A percentile compares a stretch with the other conserved stretches of the same genome.
phyloP scores from a whole-genome alignment of 331 rosid genomes.

The Acacia pycnantha region DNA sequence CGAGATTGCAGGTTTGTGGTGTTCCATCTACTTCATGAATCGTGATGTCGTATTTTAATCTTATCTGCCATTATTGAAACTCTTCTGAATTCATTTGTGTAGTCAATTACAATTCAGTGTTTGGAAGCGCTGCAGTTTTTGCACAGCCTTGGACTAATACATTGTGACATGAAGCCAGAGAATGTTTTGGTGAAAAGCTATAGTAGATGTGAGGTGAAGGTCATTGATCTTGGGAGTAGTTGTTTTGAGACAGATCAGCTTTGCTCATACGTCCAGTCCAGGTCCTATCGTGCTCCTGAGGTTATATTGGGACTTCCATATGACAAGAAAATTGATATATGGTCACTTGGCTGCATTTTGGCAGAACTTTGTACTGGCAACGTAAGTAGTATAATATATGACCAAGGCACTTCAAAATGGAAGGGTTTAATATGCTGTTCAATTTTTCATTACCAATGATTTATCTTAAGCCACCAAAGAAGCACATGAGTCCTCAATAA shows the following conservation, averaged over 20 bases:
- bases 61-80: background rate
- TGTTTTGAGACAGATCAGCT: slow-evolving; percentile 99
- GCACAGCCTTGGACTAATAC: slow-evolving; percentile 94
- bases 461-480: background rate
- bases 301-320: slow-evolving; percentile 96
- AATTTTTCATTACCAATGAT: background rate
- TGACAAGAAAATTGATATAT: slow-evolving; percentile 93
- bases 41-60: slow-evolving; percentile 12
- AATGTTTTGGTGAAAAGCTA: slow-evolving; percentile 97
- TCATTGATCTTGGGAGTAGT: slow-evolving; percentile 99
- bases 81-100: slow-evolving; percentile 35
- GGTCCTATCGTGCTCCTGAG: slow-evolving; percentile 99
- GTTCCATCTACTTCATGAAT: slow-evolving; percentile 11
- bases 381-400: slow-evolving; percentile 55
- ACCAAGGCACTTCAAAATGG: slow-evolving; percentile 8
- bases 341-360: slow-evolving; percentile 99
- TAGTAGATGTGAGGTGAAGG: slow-evolving; percentile 98
- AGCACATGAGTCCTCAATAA: background rate
- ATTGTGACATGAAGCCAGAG: slow-evolving; percentile 98
- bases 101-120: slow-evolving; percentile 97
- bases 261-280: slow-evolving; percentile 95
- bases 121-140: slow-evolving; percentile 90
- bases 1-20: slow-evolving; percentile 87
- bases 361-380: slow-evolving; percentile 98
- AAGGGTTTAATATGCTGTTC: background rate